phyloP scores from a whole-genome alignment of 2,329 filamentous ascomycete species.

The Fusarium heterosporum region DNA sequence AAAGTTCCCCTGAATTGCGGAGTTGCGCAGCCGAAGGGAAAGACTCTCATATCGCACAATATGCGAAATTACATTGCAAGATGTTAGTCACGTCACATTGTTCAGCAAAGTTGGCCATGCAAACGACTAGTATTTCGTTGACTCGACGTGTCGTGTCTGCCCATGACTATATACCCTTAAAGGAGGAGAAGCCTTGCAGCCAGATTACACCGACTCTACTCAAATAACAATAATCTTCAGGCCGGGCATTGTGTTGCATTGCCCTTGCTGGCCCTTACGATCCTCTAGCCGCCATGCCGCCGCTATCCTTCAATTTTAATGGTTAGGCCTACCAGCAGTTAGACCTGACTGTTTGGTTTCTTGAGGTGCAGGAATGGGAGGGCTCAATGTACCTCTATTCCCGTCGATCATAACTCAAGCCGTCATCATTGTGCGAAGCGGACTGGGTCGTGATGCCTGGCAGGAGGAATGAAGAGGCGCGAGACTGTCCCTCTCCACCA shows the following conservation, averaged over 20 bases:
- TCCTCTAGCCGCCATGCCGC: constrained; percentile 42
- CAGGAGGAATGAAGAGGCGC: constrained; percentile 57
- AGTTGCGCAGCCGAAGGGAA: not conserved
- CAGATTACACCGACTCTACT: constrained; percentile 42
- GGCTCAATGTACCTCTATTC: constrained; percentile 47
- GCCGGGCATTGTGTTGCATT: constrained; percentile 25
- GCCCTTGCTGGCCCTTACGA: constrained; percentile 35
- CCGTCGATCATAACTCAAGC: constrained; percentile 60
- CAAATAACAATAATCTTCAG: constrained; percentile 42
- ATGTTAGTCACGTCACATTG: constrained; percentile 9
- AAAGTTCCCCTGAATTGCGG: not conserved
- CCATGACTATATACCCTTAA: constrained; percentile 29
- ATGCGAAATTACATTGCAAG: not conserved
- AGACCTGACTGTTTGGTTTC: constrained; percentile 38
- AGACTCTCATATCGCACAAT: not conserved
- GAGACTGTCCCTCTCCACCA: constrained; percentile 61
- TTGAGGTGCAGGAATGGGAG: constrained; percentile 24
- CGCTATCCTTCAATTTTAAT: constrained; percentile 45
- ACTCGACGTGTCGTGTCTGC: constrained; percentile 41
- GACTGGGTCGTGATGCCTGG: constrained; percentile 71
- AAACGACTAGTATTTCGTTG: constrained; percentile 47
- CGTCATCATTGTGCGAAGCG: constrained; percentile 76
- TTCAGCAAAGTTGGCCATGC: constrained; percentile 22
- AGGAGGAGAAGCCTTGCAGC: constrained; percentile 38
- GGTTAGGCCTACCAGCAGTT: constrained; percentile 43